Conservation (phyloP, 768 basidiomycete species). For the Lactifluus hygrophoroides region DNA sequence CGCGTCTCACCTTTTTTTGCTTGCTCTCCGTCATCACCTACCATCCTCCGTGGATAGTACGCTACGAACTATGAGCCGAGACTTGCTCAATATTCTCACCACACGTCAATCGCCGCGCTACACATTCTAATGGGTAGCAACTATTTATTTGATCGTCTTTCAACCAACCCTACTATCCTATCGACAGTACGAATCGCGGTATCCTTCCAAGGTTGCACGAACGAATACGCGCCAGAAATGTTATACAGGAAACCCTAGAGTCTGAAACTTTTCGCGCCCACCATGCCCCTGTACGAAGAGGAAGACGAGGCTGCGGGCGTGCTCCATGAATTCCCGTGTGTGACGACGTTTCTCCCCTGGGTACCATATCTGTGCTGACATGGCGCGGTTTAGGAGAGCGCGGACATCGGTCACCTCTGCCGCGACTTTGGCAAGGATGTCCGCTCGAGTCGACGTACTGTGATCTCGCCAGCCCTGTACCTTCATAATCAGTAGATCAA, state of each 20-base stretch:
- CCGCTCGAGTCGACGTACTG: background rate
- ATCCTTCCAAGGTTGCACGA: background rate
- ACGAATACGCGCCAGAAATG: too few relatives aligned
- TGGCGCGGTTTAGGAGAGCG: background rate
- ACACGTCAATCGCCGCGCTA: too few relatives aligned
- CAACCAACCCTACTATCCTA: background rate
- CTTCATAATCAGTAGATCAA: conserved; percentile 4
- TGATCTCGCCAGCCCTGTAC: conserved; percentile 4
- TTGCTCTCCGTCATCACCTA: too few relatives aligned
- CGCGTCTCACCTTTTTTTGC: too few relatives aligned
- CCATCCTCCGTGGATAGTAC: too few relatives aligned
- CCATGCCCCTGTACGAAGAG: background rate
- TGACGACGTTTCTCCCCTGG: background rate
- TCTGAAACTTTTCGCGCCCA: background rate
- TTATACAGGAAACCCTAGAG: background rate
- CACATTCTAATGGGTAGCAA: background rate
- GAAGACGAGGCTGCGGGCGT: background rate
- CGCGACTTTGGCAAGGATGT: background rate
- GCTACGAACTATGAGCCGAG: too few relatives aligned
- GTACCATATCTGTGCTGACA: background rate
- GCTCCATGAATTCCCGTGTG: background rate
- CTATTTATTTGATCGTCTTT: background rate
- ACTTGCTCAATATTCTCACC: too few relatives aligned
- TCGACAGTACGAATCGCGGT: background rate
- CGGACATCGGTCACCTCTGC: background rate